These are phyloP conservation scores for Phaseolus coccineus DNA, from an alignment of 331 rosid species.

Conservation along the genomic window DNA sequence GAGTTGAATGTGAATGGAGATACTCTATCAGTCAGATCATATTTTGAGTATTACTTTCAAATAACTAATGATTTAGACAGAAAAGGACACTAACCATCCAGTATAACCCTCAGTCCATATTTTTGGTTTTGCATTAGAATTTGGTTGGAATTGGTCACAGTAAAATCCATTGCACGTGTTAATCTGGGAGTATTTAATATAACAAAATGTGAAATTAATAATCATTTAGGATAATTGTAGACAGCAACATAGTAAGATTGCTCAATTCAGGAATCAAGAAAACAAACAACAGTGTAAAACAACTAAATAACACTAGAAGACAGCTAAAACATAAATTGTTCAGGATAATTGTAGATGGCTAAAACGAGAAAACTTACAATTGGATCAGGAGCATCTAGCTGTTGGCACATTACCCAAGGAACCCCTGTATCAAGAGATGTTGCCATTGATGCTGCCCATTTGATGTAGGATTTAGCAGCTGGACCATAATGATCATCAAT, in stretches of 20 bases:
- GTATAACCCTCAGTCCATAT: constrained; percentile 93
- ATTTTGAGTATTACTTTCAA: constrained; percentile 22
- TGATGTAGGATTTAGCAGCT: constrained; percentile 68
- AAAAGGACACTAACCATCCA: constrained; percentile 72
- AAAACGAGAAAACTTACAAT: constrained; percentile 55
- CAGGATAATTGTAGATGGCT: not conserved
- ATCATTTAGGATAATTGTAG: constrained; percentile 17
- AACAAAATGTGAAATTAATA: constrained; percentile 4
- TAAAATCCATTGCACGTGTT: constrained; percentile 95
- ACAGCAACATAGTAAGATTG: constrained; percentile 21
- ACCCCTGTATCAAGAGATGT: constrained; percentile 81
- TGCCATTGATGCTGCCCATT: constrained; percentile 91
- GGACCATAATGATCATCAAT: constrained; percentile 61
- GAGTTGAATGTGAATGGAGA: constrained; percentile 2
- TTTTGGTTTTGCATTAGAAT: constrained; percentile 78
- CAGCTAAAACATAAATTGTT: not conserved
- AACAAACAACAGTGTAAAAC: not conserved
- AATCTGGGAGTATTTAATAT: constrained; percentile 60
- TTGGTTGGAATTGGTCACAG: constrained; percentile 89
- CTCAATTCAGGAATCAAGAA: not conserved
- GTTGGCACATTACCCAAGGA: constrained; percentile 97
- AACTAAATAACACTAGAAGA: not conserved
- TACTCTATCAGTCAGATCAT: not conserved
- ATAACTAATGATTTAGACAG: not conserved
- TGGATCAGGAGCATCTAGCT: constrained; percentile 82